Conservation (phyloP, 192 early-diverging fungal species). For the Chytriomyces confervae region DNA sequence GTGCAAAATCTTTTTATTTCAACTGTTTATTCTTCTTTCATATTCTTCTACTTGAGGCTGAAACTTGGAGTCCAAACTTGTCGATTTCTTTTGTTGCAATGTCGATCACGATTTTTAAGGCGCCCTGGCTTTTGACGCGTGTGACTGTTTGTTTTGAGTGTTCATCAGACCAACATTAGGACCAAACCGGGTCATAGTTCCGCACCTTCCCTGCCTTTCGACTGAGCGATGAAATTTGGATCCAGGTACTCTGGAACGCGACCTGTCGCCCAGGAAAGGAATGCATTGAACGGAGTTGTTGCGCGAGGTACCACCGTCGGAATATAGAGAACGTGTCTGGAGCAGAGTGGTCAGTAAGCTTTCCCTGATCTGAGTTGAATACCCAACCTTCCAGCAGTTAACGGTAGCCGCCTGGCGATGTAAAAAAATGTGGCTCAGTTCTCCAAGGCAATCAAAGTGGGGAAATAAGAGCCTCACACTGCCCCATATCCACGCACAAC, state of each 20-base stretch:
- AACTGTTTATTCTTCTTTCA: not conserved
- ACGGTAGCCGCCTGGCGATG: conserved; percentile 34
- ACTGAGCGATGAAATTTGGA: conserved; percentile 55
- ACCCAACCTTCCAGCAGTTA: conserved; percentile 43
- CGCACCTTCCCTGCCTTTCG: conserved; percentile 62
- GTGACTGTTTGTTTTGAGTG: conserved; percentile 47
- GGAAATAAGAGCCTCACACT: conserved; percentile 18
- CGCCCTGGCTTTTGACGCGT: conserved; percentile 58
- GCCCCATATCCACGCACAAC: conserved; percentile 66
- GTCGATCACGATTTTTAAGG: conserved; percentile 59
- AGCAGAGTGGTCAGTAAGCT: not conserved
- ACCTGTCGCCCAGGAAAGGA: conserved; percentile 57
- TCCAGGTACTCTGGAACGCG: conserved; percentile 65
- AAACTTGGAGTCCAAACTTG: conserved; percentile 47
- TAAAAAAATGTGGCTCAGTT: not conserved
- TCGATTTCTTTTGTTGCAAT: conserved; percentile 58
- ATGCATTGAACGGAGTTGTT: conserved; percentile 57
- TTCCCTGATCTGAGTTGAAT: conserved; percentile 3
- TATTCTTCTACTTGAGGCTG: not conserved
- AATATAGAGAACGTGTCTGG: conserved; percentile 54
- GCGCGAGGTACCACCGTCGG: conserved; percentile 61
- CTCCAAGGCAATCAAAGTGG: not conserved
- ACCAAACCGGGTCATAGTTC: not conserved
- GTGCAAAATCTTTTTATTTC: not conserved
- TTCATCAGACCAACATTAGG: not conserved